A percentile compares a stretch with the other conserved stretches of the same genome.
phyloP scores from a whole-genome alignment of 2,329 filamentous ascomycete genomes.

The Tolypocladium endophyticum region DNA sequence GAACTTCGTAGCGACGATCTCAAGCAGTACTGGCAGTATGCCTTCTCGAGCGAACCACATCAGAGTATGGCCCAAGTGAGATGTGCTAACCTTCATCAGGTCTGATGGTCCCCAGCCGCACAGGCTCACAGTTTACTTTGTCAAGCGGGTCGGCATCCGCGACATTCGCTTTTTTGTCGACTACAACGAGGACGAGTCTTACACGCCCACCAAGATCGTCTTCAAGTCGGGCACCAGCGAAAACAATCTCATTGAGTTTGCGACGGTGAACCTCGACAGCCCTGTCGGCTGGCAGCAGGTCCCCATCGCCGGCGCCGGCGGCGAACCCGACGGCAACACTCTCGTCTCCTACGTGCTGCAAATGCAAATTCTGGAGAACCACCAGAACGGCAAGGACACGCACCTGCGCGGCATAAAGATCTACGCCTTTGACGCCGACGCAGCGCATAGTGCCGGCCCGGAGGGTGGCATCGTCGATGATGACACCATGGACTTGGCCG shows the following conservation, averaged over 20 bases:
- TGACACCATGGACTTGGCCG: slow-evolving; percentile 16
- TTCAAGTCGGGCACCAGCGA: slow-evolving; percentile 84
- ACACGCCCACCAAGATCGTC: slow-evolving; percentile 87
- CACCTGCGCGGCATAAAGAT: slow-evolving; percentile 90
- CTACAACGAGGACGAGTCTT: slow-evolving; percentile 87
- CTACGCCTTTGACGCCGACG: slow-evolving; percentile 49
- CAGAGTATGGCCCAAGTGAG: not conserved
- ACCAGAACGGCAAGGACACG: slow-evolving; percentile 99
- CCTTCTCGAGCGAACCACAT: slow-evolving; percentile 2
- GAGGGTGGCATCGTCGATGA: slow-evolving; percentile 19
- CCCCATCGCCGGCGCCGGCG: slow-evolving; percentile 44
- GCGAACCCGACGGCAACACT: slow-evolving; percentile 57
- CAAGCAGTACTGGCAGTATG: slow-evolving; percentile 68
- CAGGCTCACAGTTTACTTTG: slow-evolving; percentile 73
- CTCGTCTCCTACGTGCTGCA: slow-evolving; percentile 85
- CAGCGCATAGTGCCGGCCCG: slow-evolving; percentile 27
- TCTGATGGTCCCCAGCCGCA: slow-evolving; percentile 81
- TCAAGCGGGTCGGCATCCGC: slow-evolving; percentile 70
- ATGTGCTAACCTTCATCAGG: slow-evolving; percentile 23
- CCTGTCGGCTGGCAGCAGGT: slow-evolving; percentile 90
- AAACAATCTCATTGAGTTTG: slow-evolving; percentile 85
- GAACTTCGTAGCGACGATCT: slow-evolving; percentile 67
- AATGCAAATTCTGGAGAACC: slow-evolving; percentile 86
- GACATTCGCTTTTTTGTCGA: slow-evolving; percentile 79
- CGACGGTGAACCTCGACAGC: slow-evolving; percentile 64